phyloP scores from a whole-genome alignment of 148 eudicot species.

The Euryodendron excelsum region DNA sequence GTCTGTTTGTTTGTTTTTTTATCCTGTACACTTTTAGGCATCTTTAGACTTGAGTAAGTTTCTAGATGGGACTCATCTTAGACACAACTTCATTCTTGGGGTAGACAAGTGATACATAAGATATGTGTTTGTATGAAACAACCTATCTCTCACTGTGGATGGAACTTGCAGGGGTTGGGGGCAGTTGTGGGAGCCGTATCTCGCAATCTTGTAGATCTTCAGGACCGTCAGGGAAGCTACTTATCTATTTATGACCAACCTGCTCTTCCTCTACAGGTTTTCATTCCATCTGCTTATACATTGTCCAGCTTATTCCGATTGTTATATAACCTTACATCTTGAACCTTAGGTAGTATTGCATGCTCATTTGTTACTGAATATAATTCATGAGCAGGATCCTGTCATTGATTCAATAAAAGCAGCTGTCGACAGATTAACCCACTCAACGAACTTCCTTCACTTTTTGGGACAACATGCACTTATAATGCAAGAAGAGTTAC shows the following conservation, averaged over 20 bases:
- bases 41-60: neutral
- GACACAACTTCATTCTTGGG: neutral
- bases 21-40: neutral
- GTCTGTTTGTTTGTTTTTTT: neutral
- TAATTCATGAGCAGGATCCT: conserved; percentile 59
- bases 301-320: neutral
- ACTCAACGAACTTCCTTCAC: conserved; percentile 73
- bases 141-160: neutral
- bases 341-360: neutral
- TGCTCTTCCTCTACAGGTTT: conserved; percentile 64
- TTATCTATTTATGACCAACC: conserved; percentile 84
- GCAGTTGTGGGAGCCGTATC: conserved; percentile 94
- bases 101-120: neutral
- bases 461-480: conserved; percentile 78
- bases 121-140: neutral
- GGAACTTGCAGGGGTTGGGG: conserved; percentile 68
- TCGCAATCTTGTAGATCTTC: conserved; percentile 85
- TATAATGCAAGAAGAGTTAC: conserved; percentile 71
- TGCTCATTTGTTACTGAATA: neutral
- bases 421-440: conserved; percentile 62
- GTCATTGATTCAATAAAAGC: conserved; percentile 59
- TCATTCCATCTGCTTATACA: neutral
- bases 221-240: conserved; percentile 84
- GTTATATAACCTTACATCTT: conserved; percentile 3
- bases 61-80: neutral